Evolutionary conservation across 176 grass and related monocot species (phyloP), one percentile per base, ranked within the genome.

Genomic region (Oryza glumipatula): DNA sequence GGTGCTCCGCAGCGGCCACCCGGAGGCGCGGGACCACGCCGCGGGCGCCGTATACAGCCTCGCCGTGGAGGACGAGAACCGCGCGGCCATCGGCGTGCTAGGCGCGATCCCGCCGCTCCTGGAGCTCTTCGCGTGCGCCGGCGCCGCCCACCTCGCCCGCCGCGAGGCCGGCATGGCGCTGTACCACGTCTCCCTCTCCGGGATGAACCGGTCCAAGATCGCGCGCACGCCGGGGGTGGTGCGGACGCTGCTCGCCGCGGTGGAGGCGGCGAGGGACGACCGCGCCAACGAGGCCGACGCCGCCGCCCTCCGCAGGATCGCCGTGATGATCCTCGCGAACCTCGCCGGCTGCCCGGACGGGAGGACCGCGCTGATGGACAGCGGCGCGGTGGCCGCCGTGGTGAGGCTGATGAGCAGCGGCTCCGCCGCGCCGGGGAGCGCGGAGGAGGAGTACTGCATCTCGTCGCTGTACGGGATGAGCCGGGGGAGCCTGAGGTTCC

Each of bases 121-220:
- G 11, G 61, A 91, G 6, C 87, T 98, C 9, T 92, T 98, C 86
- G 47, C 87, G 0, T 66, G 80, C 32, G 1, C 70, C 10, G 77
- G 64, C 14, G 48, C 76, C 11, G 91, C 73, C 0, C 30, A 84
- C 77, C 93, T 90, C 23, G 82, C 93, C 16, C 86, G 95, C 8
- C 92, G 90, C 6, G 95, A 98, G 81, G 89, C 93, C 32, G 95
- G 95, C 54, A 88, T 90, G 93, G 93, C 95, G 39, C 83, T 98
- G 2, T 93, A 98, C 91, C 86, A 95, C 84, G 87, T 98, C 39
- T 98, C 96, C 6, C 85, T 98, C 41, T 81, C 74, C 21, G 81
- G 76, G 21, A 93, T 91, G 87, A 98, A 98, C 91, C 79, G 74
- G 4, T 78, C 91, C 83, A 98, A 93, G 87, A 90, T 95, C 70